phyloP scores from a whole-genome alignment of 2,329 filamentous ascomycete genomes.

The Cladosporium sp. region DNA sequence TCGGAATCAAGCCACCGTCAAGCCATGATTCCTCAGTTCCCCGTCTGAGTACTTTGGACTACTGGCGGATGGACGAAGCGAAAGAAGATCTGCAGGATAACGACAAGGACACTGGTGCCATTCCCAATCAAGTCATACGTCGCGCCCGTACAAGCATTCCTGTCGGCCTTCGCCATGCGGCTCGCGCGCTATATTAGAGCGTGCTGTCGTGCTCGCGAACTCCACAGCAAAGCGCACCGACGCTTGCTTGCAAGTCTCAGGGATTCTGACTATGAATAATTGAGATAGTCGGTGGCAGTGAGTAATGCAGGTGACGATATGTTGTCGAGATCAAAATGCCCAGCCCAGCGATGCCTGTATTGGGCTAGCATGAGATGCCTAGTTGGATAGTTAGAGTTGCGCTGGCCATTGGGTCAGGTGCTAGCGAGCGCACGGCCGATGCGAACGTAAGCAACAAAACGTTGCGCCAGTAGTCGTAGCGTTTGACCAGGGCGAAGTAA shows the following conservation, averaged over 20 bases:
- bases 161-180: neutral
- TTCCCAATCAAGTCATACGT: neutral
- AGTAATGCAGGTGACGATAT: neutral
- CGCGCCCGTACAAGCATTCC: neutral
- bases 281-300: neutral
- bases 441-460: neutral
- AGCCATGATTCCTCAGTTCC: neutral
- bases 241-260: no score
- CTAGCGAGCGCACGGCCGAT: neutral
- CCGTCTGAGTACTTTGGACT: neutral
- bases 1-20: neutral
- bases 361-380: neutral
- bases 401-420: constrained; percentile 1
- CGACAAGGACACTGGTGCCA: no score
- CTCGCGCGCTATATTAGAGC: neutral
- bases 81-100: no score
- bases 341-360: neutral
- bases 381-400: neutral
- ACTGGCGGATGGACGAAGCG: neutral
- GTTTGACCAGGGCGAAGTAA: neutral
- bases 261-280: no score
- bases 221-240: no score
- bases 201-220: neutral
- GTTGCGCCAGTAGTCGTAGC: neutral
- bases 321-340: neutral